Percentiles rank a stretch among this genome's conserved stretches.
phyloP scores from a whole-genome alignment of 345 rosid genomes.

The Rhodomyrtus tomentosa region DNA sequence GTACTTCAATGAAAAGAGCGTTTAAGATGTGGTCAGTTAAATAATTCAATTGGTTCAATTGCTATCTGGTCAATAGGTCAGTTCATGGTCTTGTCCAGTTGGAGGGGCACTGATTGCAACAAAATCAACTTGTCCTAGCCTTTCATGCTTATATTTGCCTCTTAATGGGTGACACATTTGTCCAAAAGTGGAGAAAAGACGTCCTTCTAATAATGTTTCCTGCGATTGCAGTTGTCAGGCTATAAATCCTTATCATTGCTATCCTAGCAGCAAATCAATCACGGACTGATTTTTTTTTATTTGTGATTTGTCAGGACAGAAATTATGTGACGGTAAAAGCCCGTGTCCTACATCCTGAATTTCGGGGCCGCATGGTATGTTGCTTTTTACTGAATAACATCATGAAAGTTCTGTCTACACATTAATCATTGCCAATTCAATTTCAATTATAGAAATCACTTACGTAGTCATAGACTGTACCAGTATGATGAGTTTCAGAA shows the following conservation, averaged over 20 bases:
- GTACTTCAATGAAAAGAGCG: not conserved
- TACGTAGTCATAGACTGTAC: not conserved
- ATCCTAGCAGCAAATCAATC: not conserved
- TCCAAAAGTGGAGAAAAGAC: not conserved
- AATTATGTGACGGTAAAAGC: conserved; percentile 63
- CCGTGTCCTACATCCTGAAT: conserved; percentile 72
- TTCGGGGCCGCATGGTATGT: conserved; percentile 97
- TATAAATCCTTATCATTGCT: not conserved
- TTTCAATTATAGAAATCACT: not conserved
- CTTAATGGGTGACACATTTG: not conserved
- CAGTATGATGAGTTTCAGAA: not conserved
- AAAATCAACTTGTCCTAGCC: not conserved
- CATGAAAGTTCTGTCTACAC: not conserved
- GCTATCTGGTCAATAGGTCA: not conserved
- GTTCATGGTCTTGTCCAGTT: not conserved
- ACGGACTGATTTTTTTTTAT: conserved; percentile 1
- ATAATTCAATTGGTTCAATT: not conserved
- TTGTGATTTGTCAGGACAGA: conserved; percentile 55
- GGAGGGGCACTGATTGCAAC: not conserved
- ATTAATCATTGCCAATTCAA: not conserved
- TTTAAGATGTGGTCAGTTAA: not conserved
- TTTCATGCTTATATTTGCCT: not conserved
- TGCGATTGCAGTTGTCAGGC: not conserved
- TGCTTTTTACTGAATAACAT: not conserved
- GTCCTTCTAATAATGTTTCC: not conserved